phyloP scores from a whole-genome alignment of 306 rosid species.

The Begonia fuchsioides region DNA sequence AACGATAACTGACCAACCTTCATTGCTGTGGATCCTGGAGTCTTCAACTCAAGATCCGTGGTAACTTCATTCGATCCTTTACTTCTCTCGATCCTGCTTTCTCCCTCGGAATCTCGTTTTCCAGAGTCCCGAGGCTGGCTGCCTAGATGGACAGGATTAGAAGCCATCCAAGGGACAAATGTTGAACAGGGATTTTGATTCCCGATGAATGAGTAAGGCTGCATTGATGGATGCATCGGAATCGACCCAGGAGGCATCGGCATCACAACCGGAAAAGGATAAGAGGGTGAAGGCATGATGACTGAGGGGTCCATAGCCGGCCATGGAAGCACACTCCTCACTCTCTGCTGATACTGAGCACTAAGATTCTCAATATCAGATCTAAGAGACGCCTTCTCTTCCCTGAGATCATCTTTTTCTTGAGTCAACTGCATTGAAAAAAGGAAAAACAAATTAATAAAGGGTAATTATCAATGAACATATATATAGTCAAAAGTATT shows the following conservation, averaged over 20 bases:
- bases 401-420: conserved; percentile 91
- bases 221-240: conserved; percentile 32
- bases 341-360: conserved; percentile 26
- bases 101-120: conserved; percentile 35
- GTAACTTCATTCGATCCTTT: conserved; percentile 46
- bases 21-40: conserved; percentile 59
- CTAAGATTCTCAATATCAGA: conserved; percentile 62
- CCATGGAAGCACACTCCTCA: conserved; percentile 24
- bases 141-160: conserved; percentile 38
- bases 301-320: conserved; percentile 26
- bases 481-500: too few relatives aligned
- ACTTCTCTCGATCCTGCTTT: conserved; percentile 36
- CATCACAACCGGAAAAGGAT: conserved; percentile 30
- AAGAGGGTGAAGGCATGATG: conserved; percentile 26
- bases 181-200: conserved; percentile 45
- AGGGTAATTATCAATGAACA: too few relatives aligned
- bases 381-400: too few relatives aligned
- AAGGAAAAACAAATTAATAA: background rate
- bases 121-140: conserved; percentile 27
- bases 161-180: conserved; percentile 49
- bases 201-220: conserved; percentile 23
- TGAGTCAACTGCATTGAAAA: conserved; percentile 24
- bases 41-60: conserved; percentile 62
- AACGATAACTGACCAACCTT: conserved; percentile 28
- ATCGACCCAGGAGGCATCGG: conserved; percentile 27